Evolutionary conservation across 1,139 yeast species (phyloP), one percentile per base, ranked within the genome.

Genomic region (Saccharomycopsis crataegensis): DNA sequence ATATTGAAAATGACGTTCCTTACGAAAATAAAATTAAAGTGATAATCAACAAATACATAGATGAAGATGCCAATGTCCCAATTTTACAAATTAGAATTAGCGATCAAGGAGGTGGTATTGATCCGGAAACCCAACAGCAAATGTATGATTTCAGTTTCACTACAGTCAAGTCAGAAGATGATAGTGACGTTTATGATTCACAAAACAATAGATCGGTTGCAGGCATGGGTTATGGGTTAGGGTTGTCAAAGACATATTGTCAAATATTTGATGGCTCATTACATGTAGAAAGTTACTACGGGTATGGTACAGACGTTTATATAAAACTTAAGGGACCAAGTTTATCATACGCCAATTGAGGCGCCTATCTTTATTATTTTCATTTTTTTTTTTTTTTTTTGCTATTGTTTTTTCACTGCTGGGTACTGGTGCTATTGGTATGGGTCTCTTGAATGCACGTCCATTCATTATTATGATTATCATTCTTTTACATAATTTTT

Each of bases 221-320:
- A 0, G 99, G 99, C 0, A 85, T 93, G 87, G 99, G 99, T 0
- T 91, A 89, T 65, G 99, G 99, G 0, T 69, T 91, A 52, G 98
- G 98, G 1, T 71, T 91, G 58, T 87, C 93, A 70, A 79, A 80
- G 63, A 84, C 86, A 0, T 84, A 84, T 62, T 79, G 83, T 41
- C 84, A 80, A 63, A 75, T 82, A 63, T 83, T 83, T 64, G 83
- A 82, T 43, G 98, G 98, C 1, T 79, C 77, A 67, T 76, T 91
- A 58, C 83, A 84, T 43, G 74, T 91, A 42, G 96, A 90, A 65
- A 82, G 86, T 37, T 81, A 89, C 59, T 78, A 80, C 67, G 96
- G 96, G 1, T 81, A 88, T 81, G 99, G 99, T 8, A 82, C 88
- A 0, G 87, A 82, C 60, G 86, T 80, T n/a, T 82, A 83, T 60